Evolutionary conservation across 257 asterid genomes (phyloP), one percentile per base, ranked within the genome.

Genomic region (Ocimum tenuiflorum): DNA sequence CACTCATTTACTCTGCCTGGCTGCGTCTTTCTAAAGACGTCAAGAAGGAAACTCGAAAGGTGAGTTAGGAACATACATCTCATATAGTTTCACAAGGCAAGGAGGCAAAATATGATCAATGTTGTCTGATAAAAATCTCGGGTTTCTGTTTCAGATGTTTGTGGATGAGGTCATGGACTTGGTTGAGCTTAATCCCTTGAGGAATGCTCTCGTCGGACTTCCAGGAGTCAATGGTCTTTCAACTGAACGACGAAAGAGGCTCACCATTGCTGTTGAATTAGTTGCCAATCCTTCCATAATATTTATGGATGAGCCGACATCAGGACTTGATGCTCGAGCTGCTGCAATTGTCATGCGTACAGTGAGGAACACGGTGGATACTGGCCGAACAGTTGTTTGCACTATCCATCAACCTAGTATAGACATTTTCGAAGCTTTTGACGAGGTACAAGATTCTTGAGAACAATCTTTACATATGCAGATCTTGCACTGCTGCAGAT

Each of bases 261-360:
- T 89, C 10, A 89, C 96, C 13, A 89, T 87, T 45, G 96, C 95
- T 7, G 96, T 89, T 29, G 96, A 89, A 41, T 65, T 89, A 35
- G 96, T 89, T 35, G 92, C 96, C 7, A 89, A 89, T 77, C 96
- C 96, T 8, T 89, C 96, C 38, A 81, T 89, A 56, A 89, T 89
- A 70, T 89, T 89, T 33, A 89, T 89, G 96, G 96, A 89, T 35
- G 96, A 89, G 75, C 96, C 96, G 0, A 88, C 96, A 0, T 88
- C 96, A 10, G 95, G 95, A 11, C 96, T 88, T 27, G 96, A 88
- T 77, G 96, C 96, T 8, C 79, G 96, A 81, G 96, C 95, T 48
- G 96, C 96, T 71, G 96, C 96, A 8, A 84, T 86, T 50, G 95
- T 88, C 35, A 86, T 88, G 96, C 86, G 96, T 15, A 80, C 95